Conservation (phyloP, 345 rosid species). For the Schrenkiella parvula region DNA sequence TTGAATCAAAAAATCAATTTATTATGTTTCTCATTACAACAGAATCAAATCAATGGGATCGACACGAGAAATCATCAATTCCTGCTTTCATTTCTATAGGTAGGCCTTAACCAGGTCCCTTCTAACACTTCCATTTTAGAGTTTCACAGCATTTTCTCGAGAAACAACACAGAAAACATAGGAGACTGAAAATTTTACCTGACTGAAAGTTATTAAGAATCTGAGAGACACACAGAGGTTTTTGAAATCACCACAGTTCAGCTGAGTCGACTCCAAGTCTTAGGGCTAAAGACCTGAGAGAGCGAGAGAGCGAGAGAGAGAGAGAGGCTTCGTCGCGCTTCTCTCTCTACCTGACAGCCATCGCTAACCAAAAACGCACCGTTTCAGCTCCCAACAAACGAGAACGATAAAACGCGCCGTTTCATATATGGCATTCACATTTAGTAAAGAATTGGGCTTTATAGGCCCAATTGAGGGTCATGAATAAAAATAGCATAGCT, state of each 20-base stretch:
- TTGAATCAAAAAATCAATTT: background rate
- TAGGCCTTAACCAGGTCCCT: background rate
- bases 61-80: background rate
- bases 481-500: background rate
- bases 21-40: background rate
- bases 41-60: background rate
- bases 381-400: background rate
- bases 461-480: background rate
- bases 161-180: background rate
- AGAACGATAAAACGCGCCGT: background rate
- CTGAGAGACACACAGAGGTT: background rate
- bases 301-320: background rate
- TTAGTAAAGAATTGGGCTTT: background rate
- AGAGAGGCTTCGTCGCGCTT: constrained; percentile 1
- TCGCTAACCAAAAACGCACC: background rate
- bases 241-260: background rate
- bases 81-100: background rate
- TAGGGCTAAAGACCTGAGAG: constrained; percentile 17
- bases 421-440: background rate
- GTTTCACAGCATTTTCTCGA: constrained; percentile 1
- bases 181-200: background rate
- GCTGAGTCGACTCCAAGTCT: constrained; percentile 17
- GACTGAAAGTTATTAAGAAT: background rate
- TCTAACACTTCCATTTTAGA: background rate
- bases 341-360: constrained; percentile 14